Percentiles rank a stretch among this genome's conserved stretches.
Conservation (phyloP, 805 yeast genomes). For the Kazachstania kunashirensis region DNA sequence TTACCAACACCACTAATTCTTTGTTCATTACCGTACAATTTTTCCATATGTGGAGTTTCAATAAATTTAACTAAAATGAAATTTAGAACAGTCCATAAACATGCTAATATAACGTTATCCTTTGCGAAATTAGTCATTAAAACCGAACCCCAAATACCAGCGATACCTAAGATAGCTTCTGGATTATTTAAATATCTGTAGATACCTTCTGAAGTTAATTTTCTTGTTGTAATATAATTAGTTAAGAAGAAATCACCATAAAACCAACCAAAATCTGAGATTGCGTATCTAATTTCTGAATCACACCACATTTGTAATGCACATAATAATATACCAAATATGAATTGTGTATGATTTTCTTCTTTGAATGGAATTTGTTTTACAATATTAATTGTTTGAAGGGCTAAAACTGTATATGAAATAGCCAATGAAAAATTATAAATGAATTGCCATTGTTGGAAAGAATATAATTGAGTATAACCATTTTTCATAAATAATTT, state of each 20-base stretch:
- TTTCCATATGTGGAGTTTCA: slow-evolving; percentile 70
- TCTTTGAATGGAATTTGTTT: slow-evolving; percentile 11
- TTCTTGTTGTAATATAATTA: slow-evolving; percentile 37
- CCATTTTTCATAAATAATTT: slow-evolving; percentile 55
- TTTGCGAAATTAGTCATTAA: slow-evolving; percentile 47
- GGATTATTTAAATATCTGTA: slow-evolving; percentile 77
- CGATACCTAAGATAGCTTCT: slow-evolving; percentile 65
- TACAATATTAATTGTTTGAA: slow-evolving; percentile 30
- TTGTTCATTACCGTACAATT: slow-evolving; percentile 58
- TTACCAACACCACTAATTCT: slow-evolving; percentile 46
- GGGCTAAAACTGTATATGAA: slow-evolving; percentile 46
- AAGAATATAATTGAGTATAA: slow-evolving; percentile 52
- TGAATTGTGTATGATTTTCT: slow-evolving; percentile 28
- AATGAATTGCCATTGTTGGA: slow-evolving; percentile 62
- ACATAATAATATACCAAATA: slow-evolving; percentile 48
- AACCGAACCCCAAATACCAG: slow-evolving; percentile 69
- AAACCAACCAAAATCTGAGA: slow-evolving; percentile 85
- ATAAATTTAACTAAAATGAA: slow-evolving; percentile 61
- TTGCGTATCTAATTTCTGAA: slow-evolving; percentile 53
- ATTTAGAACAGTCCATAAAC: slow-evolving; percentile 58
- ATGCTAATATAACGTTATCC: slow-evolving; percentile 40
- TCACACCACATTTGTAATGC: slow-evolving; percentile 61
- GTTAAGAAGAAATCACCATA: slow-evolving; percentile 77
- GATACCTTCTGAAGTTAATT: slow-evolving; percentile 67
- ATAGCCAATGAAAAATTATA: slow-evolving; percentile 44